phyloP scores from a whole-genome alignment of 495 filamentous ascomycete species.

The Eremomyces bilateralis region DNA sequence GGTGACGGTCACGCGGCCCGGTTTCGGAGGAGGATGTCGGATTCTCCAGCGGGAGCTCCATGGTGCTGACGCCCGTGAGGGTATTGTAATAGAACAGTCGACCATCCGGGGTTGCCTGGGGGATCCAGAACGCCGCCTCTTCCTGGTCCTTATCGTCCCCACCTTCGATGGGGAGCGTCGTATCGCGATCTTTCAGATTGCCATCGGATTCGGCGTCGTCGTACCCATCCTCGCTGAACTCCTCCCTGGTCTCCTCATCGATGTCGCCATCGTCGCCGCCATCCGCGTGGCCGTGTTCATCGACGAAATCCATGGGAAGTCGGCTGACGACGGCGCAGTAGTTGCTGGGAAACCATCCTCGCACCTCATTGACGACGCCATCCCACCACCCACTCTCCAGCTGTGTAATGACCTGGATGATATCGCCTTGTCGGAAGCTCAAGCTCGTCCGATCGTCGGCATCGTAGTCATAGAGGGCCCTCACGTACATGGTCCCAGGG shows the following conservation, averaged over 20 bases:
- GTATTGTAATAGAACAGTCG: slow-evolving; percentile 97
- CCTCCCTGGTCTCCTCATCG: slow-evolving; percentile 23
- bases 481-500: slow-evolving; percentile 68
- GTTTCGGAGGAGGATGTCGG: slow-evolving; percentile 60
- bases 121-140: slow-evolving; percentile 93
- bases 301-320: slow-evolving; percentile 33
- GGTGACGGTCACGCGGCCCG: slow-evolving; percentile 70
- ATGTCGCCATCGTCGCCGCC: slow-evolving; percentile 23
- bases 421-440: slow-evolving; percentile 85
- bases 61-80: slow-evolving; percentile 75
- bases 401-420: slow-evolving; percentile 95
- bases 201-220: slow-evolving; percentile 38
- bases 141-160: slow-evolving; percentile 45
- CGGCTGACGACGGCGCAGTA: slow-evolving; percentile 75
- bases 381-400: slow-evolving; percentile 99
- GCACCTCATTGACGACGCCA: slow-evolving; percentile 76
- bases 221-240: slow-evolving; percentile 48
- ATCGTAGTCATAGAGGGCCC: slow-evolving; percentile 91
- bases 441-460: slow-evolving; percentile 91
- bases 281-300: no score
- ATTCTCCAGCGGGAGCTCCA: slow-evolving; percentile 83
- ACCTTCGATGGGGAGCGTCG: slow-evolving; percentile 45
- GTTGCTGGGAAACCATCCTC: slow-evolving; percentile 98
- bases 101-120: slow-evolving; percentile 85
- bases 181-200: slow-evolving; percentile 27